These are phyloP conservation scores for Yamadazyma mexicana DNA, from an alignment of 1,139 yeast species.

Conservation along the genomic window DNA sequence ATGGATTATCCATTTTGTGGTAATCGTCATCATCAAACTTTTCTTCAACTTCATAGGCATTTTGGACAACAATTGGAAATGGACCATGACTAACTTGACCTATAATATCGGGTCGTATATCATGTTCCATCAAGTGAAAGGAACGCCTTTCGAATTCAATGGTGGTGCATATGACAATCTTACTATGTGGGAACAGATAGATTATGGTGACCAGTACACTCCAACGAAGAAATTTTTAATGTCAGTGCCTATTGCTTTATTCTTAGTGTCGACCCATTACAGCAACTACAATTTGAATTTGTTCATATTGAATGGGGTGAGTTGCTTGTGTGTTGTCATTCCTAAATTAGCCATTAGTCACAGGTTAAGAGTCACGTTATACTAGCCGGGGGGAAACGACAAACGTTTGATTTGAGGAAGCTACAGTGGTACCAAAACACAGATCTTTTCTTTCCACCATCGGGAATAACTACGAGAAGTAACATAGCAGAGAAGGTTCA, in stretches of 20 bases:
- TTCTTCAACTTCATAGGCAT: constrained; percentile 76
- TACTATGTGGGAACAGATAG: constrained; percentile 99
- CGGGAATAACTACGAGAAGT: too few species aligned
- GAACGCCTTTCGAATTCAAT: constrained; percentile 95
- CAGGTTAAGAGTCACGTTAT: constrained; percentile 68
- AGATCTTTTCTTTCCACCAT: background rate
- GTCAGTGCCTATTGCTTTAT: constrained; percentile 86
- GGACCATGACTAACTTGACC: constrained; percentile 91
- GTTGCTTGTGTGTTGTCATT: constrained; percentile 79
- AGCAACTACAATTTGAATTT: constrained; percentile 79
- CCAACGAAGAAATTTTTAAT: constrained; percentile 92
- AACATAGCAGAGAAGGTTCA: too few species aligned
- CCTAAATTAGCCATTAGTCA: constrained; percentile 88
- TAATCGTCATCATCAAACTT: constrained; percentile 70
- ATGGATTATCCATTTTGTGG: constrained; percentile 88
- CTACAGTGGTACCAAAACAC: too few species aligned
- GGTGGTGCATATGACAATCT: constrained; percentile 94
- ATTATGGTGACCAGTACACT: constrained; percentile 94
- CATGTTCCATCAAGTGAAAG: constrained; percentile 96
- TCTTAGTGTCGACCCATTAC: constrained; percentile 87
- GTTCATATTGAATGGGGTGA: constrained; percentile 75
- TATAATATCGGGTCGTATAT: constrained; percentile 90
- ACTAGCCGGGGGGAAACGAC: background rate
- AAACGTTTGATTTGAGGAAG: too few species aligned
- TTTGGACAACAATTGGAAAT: constrained; percentile 74